Percentiles rank a stretch among this genome's conserved stretches.
Evolutionary conservation across 73 alveolate genomes (phyloP).

Genomic region (Paramecium sonneborni): DNA sequence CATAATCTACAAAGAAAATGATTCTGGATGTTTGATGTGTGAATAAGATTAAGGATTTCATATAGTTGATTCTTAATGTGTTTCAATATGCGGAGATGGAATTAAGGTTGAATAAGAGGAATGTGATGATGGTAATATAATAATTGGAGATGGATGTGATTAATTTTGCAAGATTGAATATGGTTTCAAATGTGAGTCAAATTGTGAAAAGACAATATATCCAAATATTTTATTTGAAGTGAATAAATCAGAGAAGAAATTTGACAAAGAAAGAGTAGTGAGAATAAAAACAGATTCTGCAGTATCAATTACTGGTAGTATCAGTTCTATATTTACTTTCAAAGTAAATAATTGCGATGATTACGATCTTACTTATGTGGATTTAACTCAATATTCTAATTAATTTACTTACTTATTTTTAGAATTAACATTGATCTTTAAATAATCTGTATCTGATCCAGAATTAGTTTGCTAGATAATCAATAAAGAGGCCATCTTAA

Average conservation of each 20-base stretch:
- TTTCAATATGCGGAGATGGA: slow-evolving; percentile 30
- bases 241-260: background rate
- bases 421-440: background rate
- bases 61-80: background rate
- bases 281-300: background rate
- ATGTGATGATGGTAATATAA: slow-evolving; percentile 49
- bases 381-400: background rate
- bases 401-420: background rate
- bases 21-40: background rate
- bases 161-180: background rate
- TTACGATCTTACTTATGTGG: background rate
- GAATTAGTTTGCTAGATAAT: background rate
- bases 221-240: background rate
- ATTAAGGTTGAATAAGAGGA: background rate
- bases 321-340: background rate
- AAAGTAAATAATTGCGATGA: background rate
- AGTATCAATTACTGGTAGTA: background rate
- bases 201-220: background rate
- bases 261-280: background rate
- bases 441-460: background rate
- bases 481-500: background rate
- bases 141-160: slow-evolving; percentile 43
- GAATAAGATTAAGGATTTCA: background rate
- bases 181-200: background rate
- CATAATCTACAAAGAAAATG: background rate